These are phyloP conservation scores for Microstroma glucosiphilum DNA, from an alignment of 1,284 basidiomycete species.

Conservation along the genomic window DNA sequence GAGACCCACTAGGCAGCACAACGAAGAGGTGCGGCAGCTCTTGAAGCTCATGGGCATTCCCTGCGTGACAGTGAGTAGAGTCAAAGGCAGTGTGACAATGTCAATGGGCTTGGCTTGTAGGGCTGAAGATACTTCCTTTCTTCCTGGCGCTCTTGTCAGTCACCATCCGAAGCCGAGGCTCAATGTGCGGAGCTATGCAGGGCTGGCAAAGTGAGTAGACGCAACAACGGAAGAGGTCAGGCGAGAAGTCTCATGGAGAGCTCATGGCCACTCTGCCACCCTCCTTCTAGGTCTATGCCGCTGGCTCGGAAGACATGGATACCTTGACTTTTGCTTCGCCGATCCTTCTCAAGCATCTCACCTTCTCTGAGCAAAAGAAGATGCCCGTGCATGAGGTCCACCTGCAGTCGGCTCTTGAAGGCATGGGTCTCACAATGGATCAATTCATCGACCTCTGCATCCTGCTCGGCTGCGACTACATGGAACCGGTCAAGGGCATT, in stretches of 20 bases:
- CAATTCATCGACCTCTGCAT: slow-evolving; percentile 96
- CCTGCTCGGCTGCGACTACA: slow-evolving; percentile 93
- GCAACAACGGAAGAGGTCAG: not conserved
- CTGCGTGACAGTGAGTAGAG: slow-evolving; percentile 57
- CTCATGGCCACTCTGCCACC: not conserved
- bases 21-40: slow-evolving; percentile 85
- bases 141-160: slow-evolving; percentile 44
- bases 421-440: slow-evolving; percentile 84
- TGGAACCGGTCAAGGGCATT: slow-evolving; percentile 89
- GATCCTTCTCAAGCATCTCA: slow-evolving; percentile 86
- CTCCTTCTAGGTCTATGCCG: slow-evolving; percentile 73
- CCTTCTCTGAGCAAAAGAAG: slow-evolving; percentile 98
- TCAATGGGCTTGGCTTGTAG: not conserved
- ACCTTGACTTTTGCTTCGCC: slow-evolving; percentile 92
- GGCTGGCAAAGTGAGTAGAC: slow-evolving; percentile 66
- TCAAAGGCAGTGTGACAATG: no score
- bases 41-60: slow-evolving; percentile 95
- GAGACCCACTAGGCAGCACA: slow-evolving; percentile 89
- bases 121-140: not conserved
- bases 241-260: not conserved
- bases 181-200: slow-evolving; percentile 96
- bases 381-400: slow-evolving; percentile 92
- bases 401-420: slow-evolving; percentile 74
- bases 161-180: slow-evolving; percentile 95
- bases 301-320: slow-evolving; percentile 99